These are phyloP conservation scores for Naematelia encephala DNA, from an alignment of 768 basidiomycete species.

Conservation along the genomic window DNA sequence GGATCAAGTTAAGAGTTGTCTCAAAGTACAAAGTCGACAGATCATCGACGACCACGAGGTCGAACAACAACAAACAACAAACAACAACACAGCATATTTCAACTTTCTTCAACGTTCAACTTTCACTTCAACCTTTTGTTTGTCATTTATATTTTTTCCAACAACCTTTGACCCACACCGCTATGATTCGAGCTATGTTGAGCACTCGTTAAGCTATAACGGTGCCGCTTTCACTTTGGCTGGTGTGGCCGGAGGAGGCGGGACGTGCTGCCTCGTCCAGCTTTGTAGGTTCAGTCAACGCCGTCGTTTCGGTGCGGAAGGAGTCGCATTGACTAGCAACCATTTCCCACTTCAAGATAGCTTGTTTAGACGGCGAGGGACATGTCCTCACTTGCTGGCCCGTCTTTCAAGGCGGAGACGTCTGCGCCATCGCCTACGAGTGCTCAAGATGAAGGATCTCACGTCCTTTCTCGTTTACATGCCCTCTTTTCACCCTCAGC, in stretches of 20 bases:
- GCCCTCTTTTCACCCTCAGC: slow-evolving; percentile 17
- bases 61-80: too few species aligned
- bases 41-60: too few species aligned
- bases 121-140: too few species aligned
- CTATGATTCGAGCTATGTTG: background rate
- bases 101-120: too few species aligned
- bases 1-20: too few species aligned
- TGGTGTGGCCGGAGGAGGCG: background rate
- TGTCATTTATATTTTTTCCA: too few species aligned
- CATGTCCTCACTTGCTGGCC: background rate
- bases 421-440: background rate
- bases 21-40: too few species aligned
- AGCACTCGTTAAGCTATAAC: background rate
- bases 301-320: background rate
- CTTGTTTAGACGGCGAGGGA: background rate
- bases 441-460: background rate
- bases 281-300: background rate
- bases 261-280: slow-evolving; percentile 2
- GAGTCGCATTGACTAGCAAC: too few species aligned
- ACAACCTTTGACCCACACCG: background rate
- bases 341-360: too few species aligned
- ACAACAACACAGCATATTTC: too few species aligned
- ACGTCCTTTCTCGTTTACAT: slow-evolving; percentile 17
- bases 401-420: background rate
- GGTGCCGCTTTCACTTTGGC: background rate